Conservation (phyloP, 106 monocot species). For the Dioscorea alata region DNA sequence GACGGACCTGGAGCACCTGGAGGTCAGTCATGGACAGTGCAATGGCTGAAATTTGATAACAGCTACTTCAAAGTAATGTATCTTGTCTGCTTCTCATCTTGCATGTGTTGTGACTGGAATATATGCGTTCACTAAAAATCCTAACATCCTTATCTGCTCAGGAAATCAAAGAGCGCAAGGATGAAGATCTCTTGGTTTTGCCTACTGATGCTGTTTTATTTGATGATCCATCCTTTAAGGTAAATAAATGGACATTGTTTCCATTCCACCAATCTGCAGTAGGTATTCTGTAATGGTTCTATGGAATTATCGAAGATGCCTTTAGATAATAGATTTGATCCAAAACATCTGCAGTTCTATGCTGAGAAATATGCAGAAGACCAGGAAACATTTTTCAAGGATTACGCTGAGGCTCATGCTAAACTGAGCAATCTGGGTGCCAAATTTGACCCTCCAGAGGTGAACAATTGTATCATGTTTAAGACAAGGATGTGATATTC, state of each 20-base stretch:
- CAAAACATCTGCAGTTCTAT: conserved; percentile 39
- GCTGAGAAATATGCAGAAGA: conserved; percentile 96
- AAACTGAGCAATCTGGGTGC: conserved; percentile 90
- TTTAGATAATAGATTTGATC: background rate
- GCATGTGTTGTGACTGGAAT: too few relatives aligned
- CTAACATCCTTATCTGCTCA: conserved; percentile 7
- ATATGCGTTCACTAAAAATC: background rate
- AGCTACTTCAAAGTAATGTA: conserved; percentile 82
- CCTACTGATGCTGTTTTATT: conserved; percentile 95
- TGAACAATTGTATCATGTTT: background rate
- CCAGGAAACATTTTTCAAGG: conserved; percentile 81
- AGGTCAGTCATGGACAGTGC: conserved; percentile 97
- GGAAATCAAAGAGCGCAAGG: conserved; percentile 86
- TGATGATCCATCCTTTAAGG: conserved; percentile 95
- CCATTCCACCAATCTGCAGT: background rate
- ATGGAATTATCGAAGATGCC: too few relatives aligned
- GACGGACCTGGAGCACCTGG: conserved; percentile 97
- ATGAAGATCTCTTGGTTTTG: conserved; percentile 94
- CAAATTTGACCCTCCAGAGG: conserved; percentile 92
- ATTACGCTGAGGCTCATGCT: conserved; percentile 98
- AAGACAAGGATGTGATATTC: too few relatives aligned
- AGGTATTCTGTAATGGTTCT: too few relatives aligned
- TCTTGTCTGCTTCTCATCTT: background rate
- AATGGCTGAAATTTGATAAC: conserved; percentile 98
- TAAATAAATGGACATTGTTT: conserved; percentile 7